Conservation (phyloP, 257 asterid species). For the Nicotiana tabacum region DNA sequence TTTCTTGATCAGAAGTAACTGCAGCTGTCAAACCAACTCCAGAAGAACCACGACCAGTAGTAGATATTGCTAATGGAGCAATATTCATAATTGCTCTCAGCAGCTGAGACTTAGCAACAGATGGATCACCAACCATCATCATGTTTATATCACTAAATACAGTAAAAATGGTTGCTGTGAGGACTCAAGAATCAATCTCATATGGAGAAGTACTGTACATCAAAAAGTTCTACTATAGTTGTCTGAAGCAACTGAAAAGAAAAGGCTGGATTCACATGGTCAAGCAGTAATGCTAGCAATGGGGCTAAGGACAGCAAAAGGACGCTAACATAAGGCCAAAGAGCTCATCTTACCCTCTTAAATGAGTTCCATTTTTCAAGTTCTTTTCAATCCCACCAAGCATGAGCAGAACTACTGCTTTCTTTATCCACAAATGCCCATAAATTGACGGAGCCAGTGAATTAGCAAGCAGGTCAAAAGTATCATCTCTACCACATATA, state of each 20-base stretch:
- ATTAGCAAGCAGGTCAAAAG: conserved; percentile 74
- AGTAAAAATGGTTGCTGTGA: conserved; percentile 12
- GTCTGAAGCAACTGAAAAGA: background rate
- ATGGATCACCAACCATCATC: conserved; percentile 99
- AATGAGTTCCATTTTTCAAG: conserved; percentile 93
- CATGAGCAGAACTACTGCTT: conserved; percentile 85
- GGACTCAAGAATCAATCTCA: background rate
- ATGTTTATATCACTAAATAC: conserved; percentile 79
- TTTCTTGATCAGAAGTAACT: conserved; percentile 96
- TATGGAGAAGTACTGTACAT: background rate
- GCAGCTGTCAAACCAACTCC: conserved; percentile 99
- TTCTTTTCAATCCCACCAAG: conserved; percentile 95
- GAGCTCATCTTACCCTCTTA: conserved; percentile 67
- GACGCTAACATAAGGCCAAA: background rate
- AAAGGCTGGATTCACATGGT: background rate
- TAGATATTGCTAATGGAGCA: conserved; percentile 95
- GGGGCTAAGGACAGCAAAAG: background rate
- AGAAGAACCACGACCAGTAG: conserved; percentile 97
- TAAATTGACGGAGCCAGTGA: conserved; percentile 96
- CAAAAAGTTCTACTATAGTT: background rate
- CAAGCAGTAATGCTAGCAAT: background rate
- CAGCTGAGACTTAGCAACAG: conserved; percentile 96
- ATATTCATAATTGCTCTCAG: conserved; percentile 93
- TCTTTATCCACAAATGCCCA: conserved; percentile 94
- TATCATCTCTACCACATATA: conserved; percentile 68